A percentile compares a stretch with the other conserved stretches of the same genome.
Evolutionary conservation across 495 filamentous ascomycete species (phyloP).

Genomic region (Penicillium lagena): DNA sequence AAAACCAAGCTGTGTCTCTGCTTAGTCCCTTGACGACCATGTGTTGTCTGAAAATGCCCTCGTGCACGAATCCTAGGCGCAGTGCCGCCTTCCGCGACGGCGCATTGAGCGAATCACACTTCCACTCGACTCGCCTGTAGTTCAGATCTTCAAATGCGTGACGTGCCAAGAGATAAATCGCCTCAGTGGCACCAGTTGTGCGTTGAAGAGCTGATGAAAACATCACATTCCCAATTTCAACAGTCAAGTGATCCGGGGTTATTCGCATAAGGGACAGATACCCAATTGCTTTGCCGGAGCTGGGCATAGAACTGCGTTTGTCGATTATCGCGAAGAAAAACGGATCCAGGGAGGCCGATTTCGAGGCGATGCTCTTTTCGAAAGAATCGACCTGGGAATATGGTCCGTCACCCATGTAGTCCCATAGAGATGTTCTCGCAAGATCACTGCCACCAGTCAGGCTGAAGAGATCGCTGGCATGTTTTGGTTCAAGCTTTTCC

Average conservation of each 20-base stretch:
- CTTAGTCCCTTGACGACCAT: conserved; percentile 49
- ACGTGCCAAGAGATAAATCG: conserved; percentile 39
- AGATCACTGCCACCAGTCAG: conserved; percentile 27
- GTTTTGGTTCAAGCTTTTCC: conserved; percentile 24
- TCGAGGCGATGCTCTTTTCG: conserved; percentile 15
- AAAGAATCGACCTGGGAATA: conserved; percentile 26
- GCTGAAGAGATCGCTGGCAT: conserved; percentile 34
- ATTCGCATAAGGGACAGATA: conserved; percentile 39
- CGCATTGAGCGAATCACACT: conserved; percentile 46
- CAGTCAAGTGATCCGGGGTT: conserved; percentile 22
- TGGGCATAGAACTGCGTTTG: conserved; percentile 4
- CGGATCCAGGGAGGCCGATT: conserved; percentile 22
- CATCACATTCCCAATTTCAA: conserved; percentile 47
- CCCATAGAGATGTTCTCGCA: conserved; percentile 29
- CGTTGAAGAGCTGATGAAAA: conserved; percentile 39
- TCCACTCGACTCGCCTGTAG: conserved; percentile 53
- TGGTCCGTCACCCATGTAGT: conserved; percentile 40
- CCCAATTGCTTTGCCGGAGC: conserved; percentile 26
- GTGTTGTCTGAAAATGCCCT: conserved; percentile 52
- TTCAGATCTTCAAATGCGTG: conserved; percentile 44
- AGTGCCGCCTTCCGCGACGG: conserved; percentile 40
- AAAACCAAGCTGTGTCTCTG: conserved; percentile 51
- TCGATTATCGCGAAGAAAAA: conserved; percentile 39
- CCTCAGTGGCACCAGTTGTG: conserved; percentile 45
- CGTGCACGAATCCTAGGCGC: conserved; percentile 46